Evolutionary conservation across 768 basidiomycete genomes (phyloP), one percentile per base, ranked within the genome.

Genomic region (Boletus patriciae): DNA sequence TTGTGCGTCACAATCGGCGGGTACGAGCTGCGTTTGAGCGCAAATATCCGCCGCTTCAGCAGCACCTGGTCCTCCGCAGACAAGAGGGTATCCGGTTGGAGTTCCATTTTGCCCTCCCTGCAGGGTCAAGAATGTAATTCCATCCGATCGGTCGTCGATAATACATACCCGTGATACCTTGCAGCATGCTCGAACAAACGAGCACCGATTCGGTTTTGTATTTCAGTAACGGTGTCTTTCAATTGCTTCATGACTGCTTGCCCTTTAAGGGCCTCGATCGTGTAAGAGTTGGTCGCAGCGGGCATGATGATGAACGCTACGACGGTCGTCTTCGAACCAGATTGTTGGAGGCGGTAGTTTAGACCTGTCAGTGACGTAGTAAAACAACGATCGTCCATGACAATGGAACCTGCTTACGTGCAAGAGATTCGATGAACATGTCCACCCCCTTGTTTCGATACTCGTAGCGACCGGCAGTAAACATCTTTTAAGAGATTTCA

Each of bases 241-340:
- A 99, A 78, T 72, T 98, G 97, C 71, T 96, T 96, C 55, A 92
- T 98, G 48, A 98, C 97, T 15, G 97, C 97, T 67, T 98, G 97
- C 12, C 88, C 88, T 72, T 99, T 99, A 60, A 99, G 84, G 0
- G 97, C 94, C 66, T 99, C 97, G 66, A 99, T 84, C 23, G 96
- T 98, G 76, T 98, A 99, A 6, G 94, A 96, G 67, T 95, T 89
- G 1, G 94, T 98, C 11, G 91, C 76, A 7, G 97, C 97, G 21
- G 97, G 97, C 91, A 97, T 96, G 74, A 99, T 98, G 72, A 99
- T 92, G 79, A 99, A 99, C 0, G 97, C 97, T 44, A 99, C 92
- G 53, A 98, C 86, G 8, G 97, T 98, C 46, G 84, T 82, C 59
- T 80, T 83, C 16, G 91, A 88, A 19, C 83, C 85, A 18, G 77